These are phyloP conservation scores for Nakataea oryzae DNA, from an alignment of 2,329 filamentous ascomycete species.

Conservation along the genomic window DNA sequence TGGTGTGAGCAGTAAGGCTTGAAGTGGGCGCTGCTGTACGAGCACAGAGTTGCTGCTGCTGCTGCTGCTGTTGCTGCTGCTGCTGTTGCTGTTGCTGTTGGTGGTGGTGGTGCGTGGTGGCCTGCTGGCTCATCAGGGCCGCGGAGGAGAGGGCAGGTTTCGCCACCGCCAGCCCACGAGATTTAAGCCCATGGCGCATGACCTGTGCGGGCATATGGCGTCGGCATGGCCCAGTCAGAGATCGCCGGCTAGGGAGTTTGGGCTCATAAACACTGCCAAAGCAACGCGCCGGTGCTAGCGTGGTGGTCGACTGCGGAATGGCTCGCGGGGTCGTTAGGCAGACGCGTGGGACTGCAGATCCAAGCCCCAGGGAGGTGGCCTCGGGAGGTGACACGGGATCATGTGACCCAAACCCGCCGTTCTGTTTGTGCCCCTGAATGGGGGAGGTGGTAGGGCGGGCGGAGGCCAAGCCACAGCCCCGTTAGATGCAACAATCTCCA, in stretches of 20 bases:
- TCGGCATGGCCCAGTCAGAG: background rate
- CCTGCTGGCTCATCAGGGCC: background rate
- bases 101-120: background rate
- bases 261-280: no score
- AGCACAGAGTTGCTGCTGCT: background rate
- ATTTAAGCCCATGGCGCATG: background rate
- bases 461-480: background rate
- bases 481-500: background rate
- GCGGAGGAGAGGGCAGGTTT: background rate
- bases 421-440: background rate
- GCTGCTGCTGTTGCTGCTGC: background rate
- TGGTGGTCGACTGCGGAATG: no score
- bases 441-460: no score
- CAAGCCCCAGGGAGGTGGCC: background rate
- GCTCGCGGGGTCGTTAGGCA: background rate
- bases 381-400: background rate
- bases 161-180: background rate
- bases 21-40: background rate
- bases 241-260: background rate
- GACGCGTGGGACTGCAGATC: background rate
- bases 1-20: background rate
- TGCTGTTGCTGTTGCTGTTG: background rate
- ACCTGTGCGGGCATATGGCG: background rate
- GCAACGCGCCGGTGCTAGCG: no score
- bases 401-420: background rate